Base-by-base conservation (phyloP, 2,329 filamentous ascomycete species). In the Epichloe coenophiala region DNA sequence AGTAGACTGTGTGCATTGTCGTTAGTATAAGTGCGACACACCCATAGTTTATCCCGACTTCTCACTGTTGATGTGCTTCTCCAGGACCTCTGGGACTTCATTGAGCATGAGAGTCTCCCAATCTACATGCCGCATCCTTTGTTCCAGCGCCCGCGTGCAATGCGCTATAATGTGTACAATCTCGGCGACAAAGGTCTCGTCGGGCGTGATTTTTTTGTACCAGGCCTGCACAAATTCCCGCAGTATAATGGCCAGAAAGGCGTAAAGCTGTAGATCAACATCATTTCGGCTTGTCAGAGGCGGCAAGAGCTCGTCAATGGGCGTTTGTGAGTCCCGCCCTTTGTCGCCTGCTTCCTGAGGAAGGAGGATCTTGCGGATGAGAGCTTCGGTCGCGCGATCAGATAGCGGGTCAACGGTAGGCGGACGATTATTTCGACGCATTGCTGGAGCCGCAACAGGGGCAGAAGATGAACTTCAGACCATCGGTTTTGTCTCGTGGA, bases 201-300 rank as follows among this genome's bases (percentile, higher is more conserved):
- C 91, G 3, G 88, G 81, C 1, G 91, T 96, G 65, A 98, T 93
- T 65, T 84, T 91, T 56, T 75, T 76, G 71, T 98, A 98, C 93
- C 93, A 98, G 35, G 81, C 82, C 65, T 93, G 84, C 38, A 98
- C 86, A 64, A 89, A 95, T 56, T 96, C 89, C 61, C 86, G 83
- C 59, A 96, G 75, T 54, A 97, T 81, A 53, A 97, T 85, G 48
- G 93, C 86, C 54, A 98, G 82, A 53, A 97, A 78, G 31, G 88
- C 91, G 64, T 97, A 98, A 4, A 98, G 77, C 68, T 98, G 86
- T 51, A 94, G 71, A 66, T 98, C 93, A 53, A 97, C 81, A 59
- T 94, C 88, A 65, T 95, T 95, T 48, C 88, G 89, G 71, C 89
- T 95, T 46, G 91, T 97, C 61, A 98, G 74, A 39, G 90, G 89